Base-by-base conservation (phyloP, 371 early-diverging fungal species). In the Rhizopus microsporus region DNA sequence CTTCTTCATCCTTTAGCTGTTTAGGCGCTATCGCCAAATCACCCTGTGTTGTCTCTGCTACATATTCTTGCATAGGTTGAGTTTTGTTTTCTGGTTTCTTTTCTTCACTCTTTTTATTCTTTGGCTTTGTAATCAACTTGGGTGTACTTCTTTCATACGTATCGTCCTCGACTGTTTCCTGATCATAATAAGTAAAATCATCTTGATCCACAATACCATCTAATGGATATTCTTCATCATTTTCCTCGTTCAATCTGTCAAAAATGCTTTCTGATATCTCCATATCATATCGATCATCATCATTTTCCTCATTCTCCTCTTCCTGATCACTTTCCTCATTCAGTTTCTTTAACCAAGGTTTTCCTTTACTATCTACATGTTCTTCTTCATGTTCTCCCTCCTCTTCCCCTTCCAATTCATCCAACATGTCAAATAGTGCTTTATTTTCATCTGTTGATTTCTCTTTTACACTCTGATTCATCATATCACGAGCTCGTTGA, bases 181-280 rank as follows among this genome's bases (percentile, higher is more conserved):
- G 81, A 4, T 86, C 81, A 32, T 84, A 77, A 23, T 76, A 67
- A 12, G 86, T 81, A 7, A 77, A 77, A 39, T 83, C 78, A 49
- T 82, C 82, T 51, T 83, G 75, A 10, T 82, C 83, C 1, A 82
- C 81, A 15, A 68, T 55, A 9, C 81, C 74, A n/a, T 77, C 75
- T 29, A 71, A 71, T 13, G 77, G 77, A 38, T 77, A 76, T 44
- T 84, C 79, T 44, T 84, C 84, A 46, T 81, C 81, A 29, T 46
- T 29, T 8, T 46, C 46, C 50, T 81, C 85, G 15, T 75, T 82
- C 43, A 80, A 74, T 38, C 74, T 68, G 35, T 80, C 78, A 59
- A 85, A 68, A 53, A 82, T 70, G 10, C 54, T 59, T 4, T 70
- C 74, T 3, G 72, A 57, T 2, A 75, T 62, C 34, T 77, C 78